Evolutionary conservation across 2,329 filamentous ascomycete genomes (phyloP), one percentile per base, ranked within the genome.

Genomic region (Phaeosphaeria sp.): DNA sequence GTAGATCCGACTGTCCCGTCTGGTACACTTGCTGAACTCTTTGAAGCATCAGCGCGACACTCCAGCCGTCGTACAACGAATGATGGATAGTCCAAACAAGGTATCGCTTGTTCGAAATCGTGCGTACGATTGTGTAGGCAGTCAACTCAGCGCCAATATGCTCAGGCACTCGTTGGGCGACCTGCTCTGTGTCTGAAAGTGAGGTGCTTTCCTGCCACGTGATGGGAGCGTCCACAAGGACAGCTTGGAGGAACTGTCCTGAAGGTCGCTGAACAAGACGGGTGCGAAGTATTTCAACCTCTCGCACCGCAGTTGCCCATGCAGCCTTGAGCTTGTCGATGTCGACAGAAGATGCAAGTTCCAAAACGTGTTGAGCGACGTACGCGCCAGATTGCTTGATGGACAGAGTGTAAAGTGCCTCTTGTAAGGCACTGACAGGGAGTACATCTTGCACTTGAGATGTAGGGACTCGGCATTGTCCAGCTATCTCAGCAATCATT

Each of bases 271-370:
- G 69, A 9, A 68, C 59, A 30, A 76, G 64, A 9, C 82, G 77
- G 22, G 83, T 85, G 11, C 83, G 77, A 11, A 85, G 72, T 18
- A 84, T 82, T 27, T 81, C 79, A 23, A 80, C 69, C 36, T 80
- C 78, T 7, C 77, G 64, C 2, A 83, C 77, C 3, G 78, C 74
- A 13, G 73, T 72, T 49, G 82, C 76, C 81, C 82, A 85, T 0
- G 82, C 76, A 9, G 71, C 63, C 58, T 80, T 82, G 71, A 84
- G 81, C 25, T 71, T 74, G 7, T 66, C 64, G 2, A 83, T 42
- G 55, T 83, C 74, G 5, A 82, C 63, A 3, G 71, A 54, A 4
- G 67, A 52, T 0, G 76, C 68, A 2, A 84, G 75, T 3, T 69
- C 68, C 50, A 82, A 77, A 0, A 80, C 66, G 39, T 80, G 79